Evolutionary conservation across 371 early-diverging fungal genomes (phyloP).

Genomic region (Syncephalastrum racemosum): DNA sequence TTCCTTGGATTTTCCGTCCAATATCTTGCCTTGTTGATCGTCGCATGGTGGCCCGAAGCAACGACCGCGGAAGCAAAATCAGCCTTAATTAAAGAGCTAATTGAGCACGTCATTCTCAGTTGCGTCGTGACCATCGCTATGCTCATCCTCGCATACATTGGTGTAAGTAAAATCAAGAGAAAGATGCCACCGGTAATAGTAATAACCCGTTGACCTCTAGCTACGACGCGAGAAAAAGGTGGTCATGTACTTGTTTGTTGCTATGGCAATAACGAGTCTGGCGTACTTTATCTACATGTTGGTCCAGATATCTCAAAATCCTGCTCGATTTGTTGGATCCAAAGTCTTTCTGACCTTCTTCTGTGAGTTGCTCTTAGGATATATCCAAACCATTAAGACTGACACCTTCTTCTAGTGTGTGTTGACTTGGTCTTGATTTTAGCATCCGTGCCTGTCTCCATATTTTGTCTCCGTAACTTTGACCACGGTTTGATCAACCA

Average conservation of each 20-base stretch:
- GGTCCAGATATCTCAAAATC: slow-evolving; percentile 65
- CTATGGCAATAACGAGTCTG: slow-evolving; percentile 52
- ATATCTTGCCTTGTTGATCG: slow-evolving; percentile 78
- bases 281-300: slow-evolving; percentile 76
- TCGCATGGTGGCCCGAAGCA: slow-evolving; percentile 47
- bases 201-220: slow-evolving; percentile 7
- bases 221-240: slow-evolving; percentile 50
- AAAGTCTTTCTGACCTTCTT: slow-evolving; percentile 75
- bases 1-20: slow-evolving; percentile 85
- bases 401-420: slow-evolving; percentile 20
- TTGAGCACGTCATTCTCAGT: slow-evolving; percentile 72
- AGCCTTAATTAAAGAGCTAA: slow-evolving; percentile 31
- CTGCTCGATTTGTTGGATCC: slow-evolving; percentile 55
- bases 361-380: slow-evolving; percentile 23
- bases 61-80: slow-evolving; percentile 59
- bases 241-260: slow-evolving; percentile 59
- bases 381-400: background rate
- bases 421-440: slow-evolving; percentile 36
- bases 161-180: slow-evolving; percentile 38
- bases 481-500: slow-evolving; percentile 29
- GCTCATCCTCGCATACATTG: slow-evolving; percentile 74
- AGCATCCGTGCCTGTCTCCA: slow-evolving; percentile 32
- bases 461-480: slow-evolving; percentile 31
- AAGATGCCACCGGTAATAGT: background rate
- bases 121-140: slow-evolving; percentile 72